Evolutionary conservation across 129 eudicot genomes (phyloP).

Genomic region (Smallanthus sonchifolius): DNA sequence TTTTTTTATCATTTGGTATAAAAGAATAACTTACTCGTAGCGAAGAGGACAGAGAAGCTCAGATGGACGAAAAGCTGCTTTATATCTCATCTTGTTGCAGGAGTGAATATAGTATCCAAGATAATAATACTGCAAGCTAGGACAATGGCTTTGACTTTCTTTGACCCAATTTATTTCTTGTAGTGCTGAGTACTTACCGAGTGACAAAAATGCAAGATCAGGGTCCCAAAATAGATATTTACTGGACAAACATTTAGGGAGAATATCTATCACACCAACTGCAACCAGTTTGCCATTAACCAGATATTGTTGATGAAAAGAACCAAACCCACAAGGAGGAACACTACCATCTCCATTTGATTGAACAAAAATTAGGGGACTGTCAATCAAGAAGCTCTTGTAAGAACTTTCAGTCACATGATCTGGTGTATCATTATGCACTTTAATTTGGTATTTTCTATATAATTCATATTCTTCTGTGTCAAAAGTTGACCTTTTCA

Average conservation of each 20-base stretch:
- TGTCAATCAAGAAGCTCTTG: constrained; percentile 79
- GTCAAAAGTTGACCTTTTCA: constrained; percentile 76
- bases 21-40: constrained; percentile 58
- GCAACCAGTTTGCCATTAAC: constrained; percentile 80
- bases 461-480: constrained; percentile 82
- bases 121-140: constrained; percentile 83
- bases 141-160: constrained; percentile 62
- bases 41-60: constrained; percentile 94
- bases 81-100: constrained; percentile 94
- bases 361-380: constrained; percentile 65
- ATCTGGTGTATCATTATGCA: constrained; percentile 83
- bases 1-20: not conserved
- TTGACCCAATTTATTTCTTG: constrained; percentile 78
- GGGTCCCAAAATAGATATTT: constrained; percentile 98
- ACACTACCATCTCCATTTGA: constrained; percentile 44
- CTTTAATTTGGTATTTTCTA: constrained; percentile 71
- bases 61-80: constrained; percentile 84
- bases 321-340: constrained; percentile 92
- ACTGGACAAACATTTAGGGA: constrained; percentile 94
- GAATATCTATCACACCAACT: constrained; percentile 93
- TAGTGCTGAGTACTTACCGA: constrained; percentile 83
- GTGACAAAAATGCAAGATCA: constrained; percentile 70
- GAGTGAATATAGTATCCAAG: constrained; percentile 95
- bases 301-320: constrained; percentile 92
- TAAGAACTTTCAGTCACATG: constrained; percentile 77